These are phyloP conservation scores for Cytospora piceicola DNA, from an alignment of 2,329 filamentous ascomycete genomes.

Conservation along the genomic window DNA sequence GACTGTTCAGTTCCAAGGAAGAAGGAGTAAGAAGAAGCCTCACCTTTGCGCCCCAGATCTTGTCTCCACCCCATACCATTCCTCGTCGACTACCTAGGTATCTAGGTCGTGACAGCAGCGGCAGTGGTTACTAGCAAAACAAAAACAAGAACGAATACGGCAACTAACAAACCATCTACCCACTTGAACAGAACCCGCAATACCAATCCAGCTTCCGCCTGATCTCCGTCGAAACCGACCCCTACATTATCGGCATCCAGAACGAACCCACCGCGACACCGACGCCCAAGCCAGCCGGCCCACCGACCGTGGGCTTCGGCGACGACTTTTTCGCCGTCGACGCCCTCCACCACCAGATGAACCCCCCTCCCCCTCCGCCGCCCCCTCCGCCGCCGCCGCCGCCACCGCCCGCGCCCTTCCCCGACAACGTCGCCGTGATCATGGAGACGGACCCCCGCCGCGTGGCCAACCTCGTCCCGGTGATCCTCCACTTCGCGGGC, in stretches of 20 bases:
- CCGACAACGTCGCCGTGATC: slow-evolving; percentile 34
- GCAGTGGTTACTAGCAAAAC: neutral
- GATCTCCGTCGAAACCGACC: slow-evolving; percentile 22
- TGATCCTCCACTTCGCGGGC: slow-evolving; percentile 40
- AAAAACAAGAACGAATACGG: neutral
- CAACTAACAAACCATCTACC: neutral
- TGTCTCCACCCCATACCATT: neutral
- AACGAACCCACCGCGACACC: neutral
- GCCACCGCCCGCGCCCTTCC: slow-evolving; percentile 19
- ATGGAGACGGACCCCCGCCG: slow-evolving; percentile 49
- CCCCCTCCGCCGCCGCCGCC: slow-evolving; percentile 11
- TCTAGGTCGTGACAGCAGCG: neutral
- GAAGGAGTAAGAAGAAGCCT: neutral
- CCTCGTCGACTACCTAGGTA: too few relatives aligned
- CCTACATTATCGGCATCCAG: neutral
- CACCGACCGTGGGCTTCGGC: slow-evolving; percentile 21
- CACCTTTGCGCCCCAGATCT: neutral
- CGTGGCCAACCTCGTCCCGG: slow-evolving; percentile 41
- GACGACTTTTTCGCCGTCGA: slow-evolving; percentile 28
- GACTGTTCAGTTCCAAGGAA: slow-evolving; percentile 22
- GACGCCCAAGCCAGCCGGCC: slow-evolving; percentile 8
- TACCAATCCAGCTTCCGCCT: slow-evolving; percentile 27
- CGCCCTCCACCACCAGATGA: slow-evolving; percentile 24
- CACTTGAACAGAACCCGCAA: slow-evolving; percentile 1
- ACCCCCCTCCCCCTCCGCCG: slow-evolving; percentile 25